Percentiles rank a stretch among this genome's conserved stretches.
These are phyloP conservation scores for Podila minutissima DNA, from an alignment of 192 early-diverging fungal genomes.

Conservation along the genomic window DNA sequence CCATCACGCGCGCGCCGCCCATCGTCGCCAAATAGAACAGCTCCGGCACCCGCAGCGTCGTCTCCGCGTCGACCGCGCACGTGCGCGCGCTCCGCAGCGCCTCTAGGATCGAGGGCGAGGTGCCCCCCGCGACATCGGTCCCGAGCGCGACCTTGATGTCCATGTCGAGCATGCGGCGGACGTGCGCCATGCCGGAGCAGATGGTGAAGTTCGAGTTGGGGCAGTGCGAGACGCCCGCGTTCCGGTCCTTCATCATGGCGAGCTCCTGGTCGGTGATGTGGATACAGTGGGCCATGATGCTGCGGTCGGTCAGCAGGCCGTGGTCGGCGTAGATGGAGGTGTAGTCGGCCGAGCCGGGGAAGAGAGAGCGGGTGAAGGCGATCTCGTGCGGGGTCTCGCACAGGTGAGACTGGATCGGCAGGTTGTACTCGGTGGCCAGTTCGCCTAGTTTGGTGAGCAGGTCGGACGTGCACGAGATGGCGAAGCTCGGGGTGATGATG, in stretches of 20 bases:
- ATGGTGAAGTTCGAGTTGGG: conserved; percentile 92
- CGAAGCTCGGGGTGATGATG: conserved; percentile 94
- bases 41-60: conserved; percentile 72
- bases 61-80: conserved; percentile 66
- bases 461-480: conserved; percentile 78
- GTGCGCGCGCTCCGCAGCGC: conserved; percentile 85
- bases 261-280: conserved; percentile 84
- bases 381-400: conserved; percentile 88
- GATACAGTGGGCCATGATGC: conserved; percentile 95
- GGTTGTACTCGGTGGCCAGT: conserved; percentile 73
- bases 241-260: conserved; percentile 65
- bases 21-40: conserved; percentile 89
- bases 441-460: conserved; percentile 76
- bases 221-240: conserved; percentile 90
- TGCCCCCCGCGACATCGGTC: conserved; percentile 96
- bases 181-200: conserved; percentile 84
- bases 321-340: conserved; percentile 79
- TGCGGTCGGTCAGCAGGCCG: conserved; percentile 74
- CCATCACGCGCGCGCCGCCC: conserved; percentile 90
- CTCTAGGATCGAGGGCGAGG: conserved; percentile 84
- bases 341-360: conserved; percentile 78
- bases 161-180: conserved; percentile 75
- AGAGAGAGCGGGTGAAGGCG: conserved; percentile 75
- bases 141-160: conserved; percentile 91
- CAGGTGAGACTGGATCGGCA: conserved; percentile 94